Evolutionary conservation across 2,329 filamentous ascomycete genomes (phyloP), one percentile per base, ranked within the genome.

Genomic region (Sarocladium kiliense): DNA sequence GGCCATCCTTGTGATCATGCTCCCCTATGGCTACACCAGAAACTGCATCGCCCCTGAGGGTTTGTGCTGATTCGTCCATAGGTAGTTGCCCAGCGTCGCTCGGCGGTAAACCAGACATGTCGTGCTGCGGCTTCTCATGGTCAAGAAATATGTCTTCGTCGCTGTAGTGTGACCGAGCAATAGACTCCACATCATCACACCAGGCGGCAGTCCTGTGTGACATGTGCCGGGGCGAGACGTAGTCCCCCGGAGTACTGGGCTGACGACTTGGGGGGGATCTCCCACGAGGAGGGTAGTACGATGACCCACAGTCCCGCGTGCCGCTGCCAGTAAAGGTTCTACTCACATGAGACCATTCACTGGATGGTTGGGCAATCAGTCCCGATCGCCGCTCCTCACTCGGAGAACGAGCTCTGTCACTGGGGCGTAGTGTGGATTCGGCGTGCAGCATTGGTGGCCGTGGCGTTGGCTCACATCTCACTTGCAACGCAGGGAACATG

Each of bases 401-500:
- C 5, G 50, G 50, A 18, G 50, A 53, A 39, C 50, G 50, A 18
- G 32, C 14, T 10, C 19, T n/a, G 16, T 51, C 3, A 10, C 14
- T 21, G 3, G 47, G 47, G n/a, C 47, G 47, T 9, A 51, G 10
- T 19, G 47, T 51, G n/a, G 47, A 51, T 18, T 47, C 44, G n/a
- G 47, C 11, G 6, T 36, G 30, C 30, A 34, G 47, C 4, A 51
- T 10, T 6, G 10, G 26, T 23, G 47, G 47, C 18, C 47, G 26
- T 36, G 47, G 30, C 3, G 30, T 23, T 6, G 47, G 27, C 18
- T 51, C 27, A 23, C n/a, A 36, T n/a, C 47, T 51, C n/a, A 19
- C 30, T 36, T 36, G 47, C 21, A 39, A 34, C 26, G 32, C 32
- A 14, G 90, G 89, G 58, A 96, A 94, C 61, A 85, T 74, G 1